A percentile compares a stretch with the other conserved stretches of the same genome.
Conservation (phyloP, 371 early-diverging fungal species). For the Actinomortierella ambigua region DNA sequence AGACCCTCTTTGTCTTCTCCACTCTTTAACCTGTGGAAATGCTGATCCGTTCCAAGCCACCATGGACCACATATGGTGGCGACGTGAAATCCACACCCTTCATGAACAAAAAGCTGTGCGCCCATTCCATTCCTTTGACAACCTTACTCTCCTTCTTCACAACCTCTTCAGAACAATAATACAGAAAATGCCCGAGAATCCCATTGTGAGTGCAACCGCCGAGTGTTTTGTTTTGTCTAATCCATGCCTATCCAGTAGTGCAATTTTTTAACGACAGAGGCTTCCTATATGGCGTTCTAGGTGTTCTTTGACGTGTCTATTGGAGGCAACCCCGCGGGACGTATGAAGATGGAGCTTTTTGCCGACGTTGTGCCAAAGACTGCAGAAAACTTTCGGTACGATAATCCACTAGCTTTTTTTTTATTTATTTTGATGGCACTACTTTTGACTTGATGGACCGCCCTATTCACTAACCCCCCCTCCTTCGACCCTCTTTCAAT, state of each 20-base stretch:
- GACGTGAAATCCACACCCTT: no score
- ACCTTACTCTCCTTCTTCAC: no score
- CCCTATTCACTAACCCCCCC: neutral
- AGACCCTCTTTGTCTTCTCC: no score
- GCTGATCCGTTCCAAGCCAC: no score
- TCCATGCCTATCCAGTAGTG: neutral
- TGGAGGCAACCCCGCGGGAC: slow-evolving; percentile 78
- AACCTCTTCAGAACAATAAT: no score
- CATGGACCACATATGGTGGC: no score
- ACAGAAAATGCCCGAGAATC: slow-evolving; percentile 8
- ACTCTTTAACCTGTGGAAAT: no score
- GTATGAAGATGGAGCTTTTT: slow-evolving; percentile 96
- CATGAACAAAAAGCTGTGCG: no score
- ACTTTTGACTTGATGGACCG: neutral
- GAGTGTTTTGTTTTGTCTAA: neutral
- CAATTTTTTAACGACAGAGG: neutral
- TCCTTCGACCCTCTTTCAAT: slow-evolving; percentile 1
- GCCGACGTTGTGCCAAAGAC: slow-evolving; percentile 95
- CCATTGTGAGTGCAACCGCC: slow-evolving; percentile 2
- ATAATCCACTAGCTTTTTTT: no score
- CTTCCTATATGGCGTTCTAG: slow-evolving; percentile 9
- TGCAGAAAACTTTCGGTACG: slow-evolving; percentile 95
- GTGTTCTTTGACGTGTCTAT: slow-evolving; percentile 83
- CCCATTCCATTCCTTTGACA: no score
- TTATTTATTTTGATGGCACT: no score